A percentile compares a stretch with the other conserved stretches of the same genome.
phyloP scores from a whole-genome alignment of 1,284 basidiomycete genomes.

The Rhizoctonia solani region DNA sequence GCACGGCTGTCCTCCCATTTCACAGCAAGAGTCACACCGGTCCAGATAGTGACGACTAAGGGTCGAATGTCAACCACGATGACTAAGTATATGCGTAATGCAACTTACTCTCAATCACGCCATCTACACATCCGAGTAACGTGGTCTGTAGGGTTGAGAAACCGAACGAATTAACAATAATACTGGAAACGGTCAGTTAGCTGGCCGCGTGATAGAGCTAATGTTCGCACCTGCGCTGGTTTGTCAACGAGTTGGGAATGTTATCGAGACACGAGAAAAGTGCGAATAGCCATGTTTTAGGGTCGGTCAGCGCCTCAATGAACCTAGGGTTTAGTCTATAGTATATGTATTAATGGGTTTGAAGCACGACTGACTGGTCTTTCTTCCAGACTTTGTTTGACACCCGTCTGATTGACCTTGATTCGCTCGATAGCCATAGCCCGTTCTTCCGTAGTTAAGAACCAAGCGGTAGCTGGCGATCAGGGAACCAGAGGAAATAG shows the following conservation, averaged over 20 bases:
- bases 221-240: constrained; percentile 23
- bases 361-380: constrained; percentile 45
- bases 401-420: constrained; percentile 45
- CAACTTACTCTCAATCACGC: constrained; percentile 40
- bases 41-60: constrained; percentile 30
- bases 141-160: constrained; percentile 50
- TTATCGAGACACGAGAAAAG: constrained; percentile 45
- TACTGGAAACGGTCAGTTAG: constrained; percentile 43
- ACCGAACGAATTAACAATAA: constrained; percentile 51
- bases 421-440: constrained; percentile 44
- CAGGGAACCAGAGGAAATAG: constrained; percentile 38
- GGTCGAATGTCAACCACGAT: background rate
- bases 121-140: constrained; percentile 51
- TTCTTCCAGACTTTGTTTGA: constrained; percentile 55
- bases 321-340: constrained; percentile 32
- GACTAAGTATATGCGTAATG: background rate
- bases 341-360: background rate
- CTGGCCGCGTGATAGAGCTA: background rate
- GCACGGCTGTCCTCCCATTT: constrained; percentile 40
- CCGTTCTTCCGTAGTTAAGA: constrained; percentile 44
- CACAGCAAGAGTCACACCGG: constrained; percentile 21
- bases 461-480: constrained; percentile 43
- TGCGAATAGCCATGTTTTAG: constrained; percentile 55
- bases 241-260: constrained; percentile 31
- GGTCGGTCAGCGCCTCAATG: constrained; percentile 49